Conservation (phyloP, 148 eudicot species). For the Camellia japonica region DNA sequence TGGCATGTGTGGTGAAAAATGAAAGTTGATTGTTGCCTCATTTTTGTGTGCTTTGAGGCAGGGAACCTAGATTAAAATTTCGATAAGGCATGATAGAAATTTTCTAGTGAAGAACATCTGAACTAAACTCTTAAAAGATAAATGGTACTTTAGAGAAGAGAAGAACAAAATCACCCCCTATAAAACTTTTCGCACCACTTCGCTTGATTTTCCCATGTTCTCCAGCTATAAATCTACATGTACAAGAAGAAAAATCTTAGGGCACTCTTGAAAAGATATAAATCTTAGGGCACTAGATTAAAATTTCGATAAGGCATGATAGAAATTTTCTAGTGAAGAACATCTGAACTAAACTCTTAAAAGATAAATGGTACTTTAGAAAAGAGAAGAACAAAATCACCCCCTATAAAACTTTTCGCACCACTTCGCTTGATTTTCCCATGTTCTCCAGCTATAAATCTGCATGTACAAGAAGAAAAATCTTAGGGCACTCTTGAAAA, state of each 20-base stretch:
- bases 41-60: constrained; percentile 29
- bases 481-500: neutral
- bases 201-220: constrained; percentile 74
- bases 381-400: neutral
- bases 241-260: neutral
- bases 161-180: neutral
- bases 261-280: neutral
- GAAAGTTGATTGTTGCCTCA: constrained; percentile 53
- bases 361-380: neutral
- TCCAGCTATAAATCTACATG: constrained; percentile 83
- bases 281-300: neutral
- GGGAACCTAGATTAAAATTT: constrained; percentile 3
- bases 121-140: neutral
- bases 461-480: constrained; percentile 18
- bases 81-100: neutral
- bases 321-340: neutral
- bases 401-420: neutral
- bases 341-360: neutral
- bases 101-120: neutral
- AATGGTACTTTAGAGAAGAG: neutral
- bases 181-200: constrained; percentile 27
- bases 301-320: neutral
- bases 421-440: constrained; percentile 77
- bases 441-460: constrained; percentile 84
- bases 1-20: constrained; percentile 50